Evolutionary conservation across 2,329 filamentous ascomycete species (phyloP).

Genomic region (Escovopsis sp.): DNA sequence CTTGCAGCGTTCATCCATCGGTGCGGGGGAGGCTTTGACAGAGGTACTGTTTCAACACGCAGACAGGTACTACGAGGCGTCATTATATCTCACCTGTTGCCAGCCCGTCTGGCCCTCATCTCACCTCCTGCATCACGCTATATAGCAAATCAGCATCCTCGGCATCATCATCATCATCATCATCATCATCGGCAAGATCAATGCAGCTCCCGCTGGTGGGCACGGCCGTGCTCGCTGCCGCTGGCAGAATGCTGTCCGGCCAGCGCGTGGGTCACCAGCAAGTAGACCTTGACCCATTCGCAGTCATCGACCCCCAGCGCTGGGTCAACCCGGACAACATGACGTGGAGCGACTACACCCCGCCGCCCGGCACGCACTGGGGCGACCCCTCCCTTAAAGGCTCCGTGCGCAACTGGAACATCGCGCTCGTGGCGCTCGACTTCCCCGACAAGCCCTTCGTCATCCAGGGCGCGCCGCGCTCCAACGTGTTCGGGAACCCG

Average conservation of each 20-base stretch:
- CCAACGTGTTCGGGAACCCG: conserved; percentile 36
- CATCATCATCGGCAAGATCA: background rate
- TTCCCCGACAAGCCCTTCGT: conserved; percentile 35
- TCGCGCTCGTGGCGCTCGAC: conserved; percentile 37
- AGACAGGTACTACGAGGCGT: too few relatives aligned
- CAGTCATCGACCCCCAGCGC: conserved; percentile 34
- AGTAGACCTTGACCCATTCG: conserved; percentile 22
- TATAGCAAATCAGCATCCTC: too few relatives aligned
- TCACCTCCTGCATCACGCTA: too few relatives aligned
- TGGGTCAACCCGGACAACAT: conserved; percentile 40
- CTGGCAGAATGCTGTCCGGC: background rate
- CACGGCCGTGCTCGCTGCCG: background rate
- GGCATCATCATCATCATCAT: background rate
- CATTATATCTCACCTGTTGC: too few relatives aligned
- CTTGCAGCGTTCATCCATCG: too few relatives aligned
- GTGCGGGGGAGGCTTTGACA: too few relatives aligned
- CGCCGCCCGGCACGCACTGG: conserved; percentile 34
- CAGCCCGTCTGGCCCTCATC: too few relatives aligned
- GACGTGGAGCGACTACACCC: conserved; percentile 34
- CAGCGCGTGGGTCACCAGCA: background rate
- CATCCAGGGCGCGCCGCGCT: conserved; percentile 28
- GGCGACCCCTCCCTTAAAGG: conserved; percentile 28
- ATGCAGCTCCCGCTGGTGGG: background rate
- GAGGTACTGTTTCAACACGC: too few relatives aligned
- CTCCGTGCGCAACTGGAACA: conserved; percentile 37